Percentiles rank a stretch among this genome's conserved stretches.
These are phyloP conservation scores for Aegle marmelos DNA, from an alignment of 345 rosid genomes.

Conservation along the genomic window DNA sequence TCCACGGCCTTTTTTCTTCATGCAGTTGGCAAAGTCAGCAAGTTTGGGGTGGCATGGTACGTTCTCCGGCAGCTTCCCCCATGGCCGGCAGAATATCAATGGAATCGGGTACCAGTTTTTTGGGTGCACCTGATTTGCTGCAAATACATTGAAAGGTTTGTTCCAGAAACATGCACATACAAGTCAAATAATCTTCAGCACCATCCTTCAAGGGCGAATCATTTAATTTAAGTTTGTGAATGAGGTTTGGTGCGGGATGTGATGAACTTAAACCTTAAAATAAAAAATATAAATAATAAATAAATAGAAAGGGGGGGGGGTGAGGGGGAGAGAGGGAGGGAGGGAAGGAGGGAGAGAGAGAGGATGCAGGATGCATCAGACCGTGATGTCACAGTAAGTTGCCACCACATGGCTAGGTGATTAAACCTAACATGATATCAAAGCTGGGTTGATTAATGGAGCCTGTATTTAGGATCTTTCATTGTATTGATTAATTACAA, in stretches of 20 bases:
- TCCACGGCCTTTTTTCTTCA: constrained; percentile 99
- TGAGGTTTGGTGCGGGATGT: too few relatives aligned
- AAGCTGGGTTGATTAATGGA: not conserved
- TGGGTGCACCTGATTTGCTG: constrained; percentile 99
- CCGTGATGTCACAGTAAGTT: not conserved
- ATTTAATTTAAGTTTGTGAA: too few relatives aligned
- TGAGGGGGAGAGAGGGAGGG: too few relatives aligned
- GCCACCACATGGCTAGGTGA: not conserved
- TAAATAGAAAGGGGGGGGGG: too few relatives aligned
- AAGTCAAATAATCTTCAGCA: not conserved
- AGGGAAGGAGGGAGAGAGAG: too few relatives aligned
- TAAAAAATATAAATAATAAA: too few relatives aligned
- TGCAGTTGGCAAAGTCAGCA: constrained; percentile 97
- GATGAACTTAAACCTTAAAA: too few relatives aligned
- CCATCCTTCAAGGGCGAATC: not conserved
- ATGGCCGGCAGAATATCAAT: constrained; percentile 93
- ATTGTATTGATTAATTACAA: not conserved
- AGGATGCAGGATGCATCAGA: not conserved
- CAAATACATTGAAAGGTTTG: constrained; percentile 15
- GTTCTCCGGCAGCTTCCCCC: constrained; percentile 99
- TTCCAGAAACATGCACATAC: not conserved
- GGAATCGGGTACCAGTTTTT: constrained; percentile 99
- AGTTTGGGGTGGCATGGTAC: constrained; percentile 99
- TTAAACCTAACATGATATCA: not conserved
- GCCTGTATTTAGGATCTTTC: not conserved